Evolutionary conservation across 1,284 basidiomycete genomes (phyloP), one percentile per base, ranked within the genome.

Genomic region (Meira miltonrushii): DNA sequence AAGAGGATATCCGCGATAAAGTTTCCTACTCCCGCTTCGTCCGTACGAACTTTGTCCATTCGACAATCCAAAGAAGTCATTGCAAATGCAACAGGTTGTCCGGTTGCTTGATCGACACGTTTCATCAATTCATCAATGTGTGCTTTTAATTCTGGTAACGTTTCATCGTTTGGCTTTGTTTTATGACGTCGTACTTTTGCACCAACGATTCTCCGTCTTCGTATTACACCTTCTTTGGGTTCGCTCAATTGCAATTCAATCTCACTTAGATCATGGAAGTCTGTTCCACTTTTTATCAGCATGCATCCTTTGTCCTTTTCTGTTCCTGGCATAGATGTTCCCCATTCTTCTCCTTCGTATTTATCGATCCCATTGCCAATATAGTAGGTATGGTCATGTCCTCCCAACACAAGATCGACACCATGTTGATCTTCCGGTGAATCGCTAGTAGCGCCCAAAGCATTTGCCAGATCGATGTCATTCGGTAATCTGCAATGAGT

Each of bases 371-470:
- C 92, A 69, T 84, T 86, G 11, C 89, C 87, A 50, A 88, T 85
- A 79, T 87, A 89, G 80, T 91, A 92, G 5, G 88, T 81, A 67
- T 95, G 92, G 72, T 95, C 92, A 67, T 95, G 92, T 0, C 92
- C 92, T 3, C 92, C 92, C 7, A 94, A 83, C 47, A 95, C 79
- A 17, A 94, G 79, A 72, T 95, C 92, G 0, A 87, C 86, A 7
- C 92, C 92, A 64, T 95, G 90, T 41, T 81, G 76, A 50, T 81
- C 78, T 13, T 19, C 19, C 1, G 65, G 41, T 48, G 79, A 73
- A 2, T 77, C 72, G 0, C 75, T 73, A 15, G 79, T 63, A 64
- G 81, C 82, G 6, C 81, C 80, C 0, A 87, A 84, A 3, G 83
- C 88, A 61, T 81, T 82, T 33, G 83, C 88, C 58, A 81, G 81